Percentiles rank a stretch among this genome's conserved stretches.
These are phyloP conservation scores for Skeletonema grethae DNA, from an alignment of 108 stramenopile species.

Conservation along the genomic window DNA sequence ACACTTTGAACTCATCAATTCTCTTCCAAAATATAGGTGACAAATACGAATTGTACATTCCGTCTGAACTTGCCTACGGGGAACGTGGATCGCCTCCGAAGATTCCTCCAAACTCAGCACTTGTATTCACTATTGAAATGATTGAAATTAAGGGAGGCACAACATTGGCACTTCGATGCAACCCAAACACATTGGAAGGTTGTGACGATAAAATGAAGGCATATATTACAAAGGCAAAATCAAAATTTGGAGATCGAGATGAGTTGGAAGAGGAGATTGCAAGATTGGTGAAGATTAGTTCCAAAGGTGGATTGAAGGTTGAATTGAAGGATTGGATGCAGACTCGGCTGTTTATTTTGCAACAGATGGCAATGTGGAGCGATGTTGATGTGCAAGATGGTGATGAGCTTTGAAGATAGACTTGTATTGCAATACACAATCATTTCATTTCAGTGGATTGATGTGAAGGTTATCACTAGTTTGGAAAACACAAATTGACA, in stretches of 20 bases:
- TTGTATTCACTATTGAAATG: slow-evolving; percentile 93
- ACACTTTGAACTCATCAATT: not conserved
- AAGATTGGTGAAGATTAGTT: slow-evolving; percentile 53
- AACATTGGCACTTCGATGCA: slow-evolving; percentile 60
- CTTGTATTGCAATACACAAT: too few relatives aligned
- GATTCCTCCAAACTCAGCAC: slow-evolving; percentile 77
- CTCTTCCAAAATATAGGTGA: slow-evolving; percentile 34
- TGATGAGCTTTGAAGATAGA: not conserved
- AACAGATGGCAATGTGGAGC: slow-evolving; percentile 29
- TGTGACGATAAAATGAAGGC: slow-evolving; percentile 69
- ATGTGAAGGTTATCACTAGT: too few relatives aligned
- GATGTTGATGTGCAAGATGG: not conserved
- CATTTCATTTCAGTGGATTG: too few relatives aligned
- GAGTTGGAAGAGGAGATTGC: slow-evolving; percentile 51
- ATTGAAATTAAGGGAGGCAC: slow-evolving; percentile 73
- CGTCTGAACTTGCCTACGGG: slow-evolving; percentile 90
- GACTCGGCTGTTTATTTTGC: slow-evolving; percentile 49
- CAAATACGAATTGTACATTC: slow-evolving; percentile 87
- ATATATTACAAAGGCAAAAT: slow-evolving; percentile 66
- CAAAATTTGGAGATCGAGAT: slow-evolving; percentile 37
- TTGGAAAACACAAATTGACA: too few relatives aligned
- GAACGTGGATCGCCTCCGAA: slow-evolving; percentile 73
- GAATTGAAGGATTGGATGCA: slow-evolving; percentile 51
- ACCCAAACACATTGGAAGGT: slow-evolving; percentile 38
- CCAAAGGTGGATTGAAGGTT: slow-evolving; percentile 44